Evolutionary conservation across 805 yeast species (phyloP), one percentile per base, ranked within the genome.

Genomic region (Brettanomyces sp.): DNA sequence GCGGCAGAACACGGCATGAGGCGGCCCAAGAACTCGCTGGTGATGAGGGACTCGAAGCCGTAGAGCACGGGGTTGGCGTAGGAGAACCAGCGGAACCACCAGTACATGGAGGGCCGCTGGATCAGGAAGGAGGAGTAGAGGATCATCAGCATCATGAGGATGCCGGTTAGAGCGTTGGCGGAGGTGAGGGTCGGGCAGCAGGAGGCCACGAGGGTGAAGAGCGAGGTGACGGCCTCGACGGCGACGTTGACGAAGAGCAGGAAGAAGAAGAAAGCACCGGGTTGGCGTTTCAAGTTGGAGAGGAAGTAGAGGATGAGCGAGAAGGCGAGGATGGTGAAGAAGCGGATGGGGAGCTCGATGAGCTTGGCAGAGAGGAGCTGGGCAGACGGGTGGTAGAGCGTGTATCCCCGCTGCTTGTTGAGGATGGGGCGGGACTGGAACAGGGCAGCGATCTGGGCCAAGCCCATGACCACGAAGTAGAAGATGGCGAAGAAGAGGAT

Each of bases 51-150:
- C 57, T 80, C 85, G 49, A 68, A 75, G 23, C 67, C 69, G 47
- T 74, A 75, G 7, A 68, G 56, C 39, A 75, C 48, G 11, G 80
- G 79, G 52, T 75, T 71, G 45, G 70, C 47, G 57, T 70, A 75
- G 43, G 73, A 69, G 54, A 70, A 64, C 80, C 80, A 75, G 58
- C 76, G 72, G 47, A 76, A 72, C 84, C 84, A 79, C 52, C 79
- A 80, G 56, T 76, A 74, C 78, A 74, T 73, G 41, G 72, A 68
- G 3, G 74, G 73, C 30, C 73, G 62, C 45, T 84, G 85, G 51
- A 81, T 73, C 64, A 79, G 72, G 61, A 70, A 79, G 28, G 87
- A 84, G n/a, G 85, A 72, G 61, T 81, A 83, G 47, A 80, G 65
- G 38, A 74, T 66, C 52, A 77, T 58, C 9, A 70, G 66, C 54